Evolutionary conservation across 2,329 filamentous ascomycete genomes (phyloP).

Genomic region (Grosmannia huntii): DNA sequence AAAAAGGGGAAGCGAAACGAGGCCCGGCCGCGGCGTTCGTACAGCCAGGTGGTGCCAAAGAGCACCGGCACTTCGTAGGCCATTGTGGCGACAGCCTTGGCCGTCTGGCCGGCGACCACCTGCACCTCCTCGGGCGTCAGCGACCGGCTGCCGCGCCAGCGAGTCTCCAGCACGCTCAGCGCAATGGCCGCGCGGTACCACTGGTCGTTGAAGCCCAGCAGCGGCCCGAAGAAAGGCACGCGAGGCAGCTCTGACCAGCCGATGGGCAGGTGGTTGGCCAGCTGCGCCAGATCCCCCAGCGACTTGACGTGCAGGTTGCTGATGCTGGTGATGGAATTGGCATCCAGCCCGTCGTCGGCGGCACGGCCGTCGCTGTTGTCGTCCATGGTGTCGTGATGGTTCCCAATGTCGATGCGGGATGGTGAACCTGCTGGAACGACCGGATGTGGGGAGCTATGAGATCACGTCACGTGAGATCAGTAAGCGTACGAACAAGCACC

Average conservation of each 20-base stretch:
- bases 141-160: constrained; percentile 7
- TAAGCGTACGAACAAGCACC: no score
- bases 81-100: constrained; percentile 5
- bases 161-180: constrained; percentile 7
- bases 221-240: constrained; percentile 7
- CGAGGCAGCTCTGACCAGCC: constrained; percentile 9
- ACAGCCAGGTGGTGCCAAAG: not conserved
- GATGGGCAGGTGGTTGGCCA: constrained; percentile 8
- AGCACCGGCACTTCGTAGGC: constrained; percentile 7
- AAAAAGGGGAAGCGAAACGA: constrained; percentile 12
- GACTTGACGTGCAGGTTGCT: constrained; percentile 7
- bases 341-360: constrained; percentile 2
- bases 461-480: no score
- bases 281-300: constrained; percentile 3
- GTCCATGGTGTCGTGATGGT: not conserved
- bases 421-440: not conserved
- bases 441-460: not conserved
- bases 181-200: constrained; percentile 9
- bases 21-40: constrained; percentile 7
- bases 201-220: constrained; percentile 6
- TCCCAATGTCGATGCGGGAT: no score
- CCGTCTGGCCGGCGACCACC: constrained; percentile 9
- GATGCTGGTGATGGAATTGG: constrained; percentile 1
- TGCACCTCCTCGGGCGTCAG: constrained; percentile 12
- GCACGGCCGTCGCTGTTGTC: not conserved